Evolutionary conservation across 495 filamentous ascomycete species (phyloP), one percentile per base, ranked within the genome.

Genomic region (Lindgomyces ingoldianus): DNA sequence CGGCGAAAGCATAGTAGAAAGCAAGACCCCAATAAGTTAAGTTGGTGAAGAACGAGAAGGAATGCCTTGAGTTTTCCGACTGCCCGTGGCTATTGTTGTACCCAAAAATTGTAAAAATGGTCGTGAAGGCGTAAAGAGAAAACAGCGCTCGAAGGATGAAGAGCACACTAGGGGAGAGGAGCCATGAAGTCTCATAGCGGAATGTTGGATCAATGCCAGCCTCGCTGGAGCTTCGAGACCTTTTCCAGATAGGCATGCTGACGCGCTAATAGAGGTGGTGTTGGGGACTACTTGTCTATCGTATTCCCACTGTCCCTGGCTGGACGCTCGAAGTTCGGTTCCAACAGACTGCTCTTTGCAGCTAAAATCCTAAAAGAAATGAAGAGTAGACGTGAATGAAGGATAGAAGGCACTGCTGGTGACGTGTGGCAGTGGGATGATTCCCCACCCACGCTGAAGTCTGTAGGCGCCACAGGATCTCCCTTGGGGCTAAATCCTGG

Each of bases 21-120:
- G 80, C 86, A 21, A 92, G 68, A 0, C 89, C 88, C 89, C 89
- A 93, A 79, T 89, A 93, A 3, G 86, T 88, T 51, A 89, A 74
- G 71, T 83, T 81, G 44, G 91, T 95, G 79, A 95, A 95, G 81
- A 83, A 95, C 65, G 84, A 87, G 80, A 93, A 94, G 50, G 77
- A 77, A 44, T 77, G 72, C 26, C 76, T 76, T 44, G 81, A 74
- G 4, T 30, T 53, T 10, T 53, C 11, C 52, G 75, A 74, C 2
- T 71, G 67, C 70, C 78, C 75, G 30, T 74, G 56, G 21, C 79
- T 74, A 24, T 77, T 78, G 50, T 85, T 65, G 79, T 81, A 89
- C 46, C 76, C 84, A 69, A 91, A 84, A 69, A 84, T 83, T 78
- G 88, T 83, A 76, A 93, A 75, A 59, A 89, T 81, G 8, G 84